phyloP scores from a whole-genome alignment of 1,284 basidiomycete genomes.

The Paramarasmius palmivorus region DNA sequence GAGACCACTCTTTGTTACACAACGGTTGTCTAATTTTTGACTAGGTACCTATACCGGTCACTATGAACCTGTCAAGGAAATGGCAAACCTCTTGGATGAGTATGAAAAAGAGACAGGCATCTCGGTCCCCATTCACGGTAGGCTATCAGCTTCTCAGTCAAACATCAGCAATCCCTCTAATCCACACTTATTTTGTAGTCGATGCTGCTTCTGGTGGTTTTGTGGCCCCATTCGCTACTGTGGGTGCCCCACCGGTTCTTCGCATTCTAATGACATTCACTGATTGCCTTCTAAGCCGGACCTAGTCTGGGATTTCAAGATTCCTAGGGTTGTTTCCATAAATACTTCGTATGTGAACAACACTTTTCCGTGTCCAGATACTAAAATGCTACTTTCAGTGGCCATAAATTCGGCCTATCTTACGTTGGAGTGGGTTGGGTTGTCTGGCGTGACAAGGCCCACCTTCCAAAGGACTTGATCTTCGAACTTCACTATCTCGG shows the following conservation, averaged over 20 bases:
- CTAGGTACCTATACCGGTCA: conserved; percentile 87
- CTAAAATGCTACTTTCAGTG: conserved; percentile 33
- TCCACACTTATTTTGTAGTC: conserved; percentile 37
- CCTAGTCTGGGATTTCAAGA: conserved; percentile 83
- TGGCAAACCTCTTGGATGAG: conserved; percentile 83
- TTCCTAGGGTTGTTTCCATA: conserved; percentile 88
- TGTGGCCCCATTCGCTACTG: conserved; percentile 78
- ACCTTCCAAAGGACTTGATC: conserved; percentile 85
- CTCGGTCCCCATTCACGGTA: conserved; percentile 82
- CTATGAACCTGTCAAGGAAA: conserved; percentile 90
- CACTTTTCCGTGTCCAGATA: conserved; percentile 1
- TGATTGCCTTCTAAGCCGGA: conserved; percentile 52
- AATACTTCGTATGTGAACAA: conserved; percentile 60
- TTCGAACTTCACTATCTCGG: conserved; percentile 90
- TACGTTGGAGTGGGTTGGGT: conserved; percentile 92
- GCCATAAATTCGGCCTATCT: conserved; percentile 87
- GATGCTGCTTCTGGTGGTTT: conserved; percentile 85
- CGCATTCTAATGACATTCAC: neutral
- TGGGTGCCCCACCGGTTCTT: conserved; percentile 21
- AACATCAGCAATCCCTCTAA: conserved; percentile 28
- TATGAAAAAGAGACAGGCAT: conserved; percentile 83
- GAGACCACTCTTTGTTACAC: conserved; percentile 19
- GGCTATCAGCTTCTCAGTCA: conserved; percentile 10
- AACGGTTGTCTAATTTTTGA: conserved; percentile 3
- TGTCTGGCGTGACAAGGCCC: conserved; percentile 76